Base-by-base conservation (phyloP, 306 rosid species). In the Sicyos edulis region DNA sequence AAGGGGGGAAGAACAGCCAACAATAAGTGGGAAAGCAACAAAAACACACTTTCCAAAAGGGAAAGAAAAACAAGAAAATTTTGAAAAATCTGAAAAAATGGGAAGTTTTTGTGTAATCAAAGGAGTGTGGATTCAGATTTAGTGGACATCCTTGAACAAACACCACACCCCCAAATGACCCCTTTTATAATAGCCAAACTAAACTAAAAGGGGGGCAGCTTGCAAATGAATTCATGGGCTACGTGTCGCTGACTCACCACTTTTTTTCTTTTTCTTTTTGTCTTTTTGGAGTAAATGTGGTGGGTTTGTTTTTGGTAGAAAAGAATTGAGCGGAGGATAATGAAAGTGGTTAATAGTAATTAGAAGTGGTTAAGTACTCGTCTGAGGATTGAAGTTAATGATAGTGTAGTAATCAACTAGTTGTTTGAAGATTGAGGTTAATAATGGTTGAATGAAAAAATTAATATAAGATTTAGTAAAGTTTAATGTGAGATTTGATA, bases 191-290 rank as follows among this genome's bases (percentile, higher is more conserved):
- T 69, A 15, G 0, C 56, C 44, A 15, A 26, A 47, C 21, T 15
- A 34, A 69, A 21, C 20, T 5, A 16, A 40, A 17, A 19, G 32
- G 53, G 32, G 9, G 47, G 1, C 26, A 44, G 1, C 19, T 6
- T 20, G 7, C 71, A 5, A 6, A 17, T 20, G 5, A 17, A 11
- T 44, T 20, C 34, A 0, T 12, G 21, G 54, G 42, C 57, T 68
- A 68, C 72, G 72, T 68, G 72, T 49, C 72, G 72, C 72, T 49
- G 57, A 68, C 72, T 68, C 72, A 68, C 57, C 72, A 3, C 11
- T 11, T 44, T 44, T 21, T 37, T 42, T 42, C 45, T 40, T 40
- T 40, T 40, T 40, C 7, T 32, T 32, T 32, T 32, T 32, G 37
- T 32, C 37, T 32, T 32, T 32, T 32, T 32, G 37, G 37, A 4